Base-by-base conservation (phyloP, 306 rosid genomes). In the Gastrolobium villosum region DNA sequence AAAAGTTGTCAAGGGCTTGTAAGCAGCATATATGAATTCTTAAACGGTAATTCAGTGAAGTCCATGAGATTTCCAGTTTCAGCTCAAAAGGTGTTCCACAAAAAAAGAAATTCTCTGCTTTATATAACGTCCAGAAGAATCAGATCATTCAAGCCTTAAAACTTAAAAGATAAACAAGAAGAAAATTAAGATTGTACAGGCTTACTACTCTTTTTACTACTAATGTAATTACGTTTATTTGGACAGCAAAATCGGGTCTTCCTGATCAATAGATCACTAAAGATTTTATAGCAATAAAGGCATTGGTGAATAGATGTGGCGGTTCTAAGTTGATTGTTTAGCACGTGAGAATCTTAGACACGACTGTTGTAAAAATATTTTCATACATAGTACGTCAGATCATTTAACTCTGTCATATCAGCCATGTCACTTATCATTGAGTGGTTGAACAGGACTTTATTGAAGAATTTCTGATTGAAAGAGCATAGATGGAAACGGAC, bases 51-150 rank as follows among this genome's bases (percentile, higher is more conserved):
- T 13, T 45, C 1, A 46, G 37, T 14, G 3, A 72, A 75, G 15
- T 49, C 44, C 67, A 55, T 32, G 64, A 73, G 48, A 65, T 46
- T 48, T 70, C 49, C 52, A 64, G 55, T 43, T 37, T 28, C 66
- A 53, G 62, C 62, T 46, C 70, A 26, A 54, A 64, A 46, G 26
- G 15, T 36, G 31, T 52, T 66, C 39, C 72, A 45, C 30, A 4
- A 8, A 66, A 32, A 63, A 45, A 48, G 9, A 30, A 39, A 20
- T 2, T 4, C 30, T 49, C 59, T 62, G 10, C 56, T 52, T 14
- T 15, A 43, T 30, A 39, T 10, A 6, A 50, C 32, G 10, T 26
- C 36, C 3, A 46, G 34, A 79, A 39, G 66, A 70, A 59, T 62
- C 72, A 39, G 39, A 71, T 30, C 13, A 54, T 48, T 49, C 28